Evolutionary conservation across 352 stramenopile species (phyloP).

Genomic region (Globisporangium polare): DNA sequence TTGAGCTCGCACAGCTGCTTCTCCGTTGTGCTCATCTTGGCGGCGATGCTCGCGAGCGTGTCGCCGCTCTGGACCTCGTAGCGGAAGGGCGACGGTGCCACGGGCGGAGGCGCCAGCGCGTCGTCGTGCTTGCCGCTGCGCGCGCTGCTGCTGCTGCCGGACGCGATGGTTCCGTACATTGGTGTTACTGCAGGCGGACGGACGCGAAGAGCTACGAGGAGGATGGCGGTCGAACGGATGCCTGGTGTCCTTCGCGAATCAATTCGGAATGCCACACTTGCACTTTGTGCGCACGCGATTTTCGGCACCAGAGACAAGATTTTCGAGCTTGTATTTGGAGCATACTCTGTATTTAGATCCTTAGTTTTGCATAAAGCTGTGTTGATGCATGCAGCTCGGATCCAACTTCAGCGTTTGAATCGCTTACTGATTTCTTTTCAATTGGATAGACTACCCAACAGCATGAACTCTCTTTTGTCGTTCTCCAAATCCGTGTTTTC

Average conservation of each 20-base stretch:
- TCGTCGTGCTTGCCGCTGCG: constrained; percentile 18
- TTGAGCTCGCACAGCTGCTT: constrained; percentile 59
- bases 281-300: neutral
- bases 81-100: constrained; percentile 53
- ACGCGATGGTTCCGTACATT: constrained; percentile 56
- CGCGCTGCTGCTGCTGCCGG: constrained; percentile 17
- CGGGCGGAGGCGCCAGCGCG: constrained; percentile 22
- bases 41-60: constrained; percentile 57
- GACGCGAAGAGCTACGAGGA: neutral
- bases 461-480: too few relatives aligned
- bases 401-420: neutral
- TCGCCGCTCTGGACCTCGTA: constrained; percentile 68
- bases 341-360: neutral
- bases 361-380: neutral
- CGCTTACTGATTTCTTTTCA: neutral
- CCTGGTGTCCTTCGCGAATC: neutral
- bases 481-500: neutral
- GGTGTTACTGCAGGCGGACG: neutral
- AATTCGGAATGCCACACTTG: constrained; percentile 3
- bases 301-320: constrained; percentile 12
- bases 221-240: neutral
- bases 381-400: neutral
- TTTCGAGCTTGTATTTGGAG: neutral
- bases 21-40: constrained; percentile 61
- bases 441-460: neutral